Percentiles rank a stretch among this genome's conserved stretches.
Evolutionary conservation across 768 basidiomycete genomes (phyloP).

Genomic region (Suillus plorans): DNA sequence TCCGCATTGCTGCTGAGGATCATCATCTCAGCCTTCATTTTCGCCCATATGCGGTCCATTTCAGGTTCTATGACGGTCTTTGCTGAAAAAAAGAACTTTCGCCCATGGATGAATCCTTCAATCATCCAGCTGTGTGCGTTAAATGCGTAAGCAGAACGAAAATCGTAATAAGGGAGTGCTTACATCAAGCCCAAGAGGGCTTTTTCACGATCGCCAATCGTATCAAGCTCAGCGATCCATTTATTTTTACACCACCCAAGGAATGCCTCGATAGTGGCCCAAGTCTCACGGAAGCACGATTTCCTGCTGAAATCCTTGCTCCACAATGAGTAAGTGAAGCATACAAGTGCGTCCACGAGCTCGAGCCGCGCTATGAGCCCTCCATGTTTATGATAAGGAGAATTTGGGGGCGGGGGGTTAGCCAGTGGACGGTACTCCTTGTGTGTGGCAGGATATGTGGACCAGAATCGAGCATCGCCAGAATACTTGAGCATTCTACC

Average conservation of each 20-base stretch:
- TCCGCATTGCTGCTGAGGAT: conserved; percentile 33
- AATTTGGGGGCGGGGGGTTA: conserved; percentile 63
- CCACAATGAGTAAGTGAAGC: conserved; percentile 85
- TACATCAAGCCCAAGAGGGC: conserved; percentile 82
- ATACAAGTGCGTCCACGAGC: conserved; percentile 77
- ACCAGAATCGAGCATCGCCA: conserved; percentile 76
- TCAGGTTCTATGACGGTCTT: conserved; percentile 33
- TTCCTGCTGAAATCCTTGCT: conserved; percentile 63
- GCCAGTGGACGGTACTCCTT: conserved; percentile 63
- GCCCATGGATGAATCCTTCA: conserved; percentile 68
- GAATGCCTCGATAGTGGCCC: conserved; percentile 69
- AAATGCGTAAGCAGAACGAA: conserved; percentile 26
- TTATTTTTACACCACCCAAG: conserved; percentile 72
- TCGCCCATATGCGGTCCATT: conserved; percentile 33
- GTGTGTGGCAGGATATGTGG: conserved; percentile 64
- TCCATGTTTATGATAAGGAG: conserved; percentile 73
- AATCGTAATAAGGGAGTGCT: conserved; percentile 32
- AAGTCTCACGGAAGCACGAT: conserved; percentile 57
- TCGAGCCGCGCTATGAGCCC: conserved; percentile 77
- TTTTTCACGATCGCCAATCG: conserved; percentile 47
- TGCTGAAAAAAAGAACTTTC: conserved; percentile 45
- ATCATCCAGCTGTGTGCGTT: conserved; percentile 64
- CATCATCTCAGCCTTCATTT: conserved; percentile 34
- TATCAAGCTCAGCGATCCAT: conserved; percentile 47
- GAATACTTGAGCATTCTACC: conserved; percentile 83